Conservation (phyloP, 495 filamentous ascomycete genomes). For the Tuber umbilicatum region DNA sequence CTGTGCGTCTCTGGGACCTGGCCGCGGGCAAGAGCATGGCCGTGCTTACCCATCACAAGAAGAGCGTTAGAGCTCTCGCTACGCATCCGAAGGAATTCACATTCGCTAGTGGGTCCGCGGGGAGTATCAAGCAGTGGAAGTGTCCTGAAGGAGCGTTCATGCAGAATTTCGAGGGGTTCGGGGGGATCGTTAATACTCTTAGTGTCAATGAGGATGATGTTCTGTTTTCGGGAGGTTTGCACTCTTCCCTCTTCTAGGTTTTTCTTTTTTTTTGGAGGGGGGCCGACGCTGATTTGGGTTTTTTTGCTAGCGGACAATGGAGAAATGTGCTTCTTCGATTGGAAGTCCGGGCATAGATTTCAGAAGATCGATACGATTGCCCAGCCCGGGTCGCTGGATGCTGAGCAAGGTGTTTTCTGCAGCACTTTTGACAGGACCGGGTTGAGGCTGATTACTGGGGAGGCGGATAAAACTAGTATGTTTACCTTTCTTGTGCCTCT, state of each 20-base stretch:
- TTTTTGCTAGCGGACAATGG: slow-evolving; percentile 66
- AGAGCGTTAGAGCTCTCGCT: slow-evolving; percentile 79
- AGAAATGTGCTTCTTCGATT: slow-evolving; percentile 97
- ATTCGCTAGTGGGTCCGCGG: slow-evolving; percentile 83
- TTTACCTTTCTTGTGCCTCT: slow-evolving; percentile 11
- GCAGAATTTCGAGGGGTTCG: slow-evolving; percentile 98
- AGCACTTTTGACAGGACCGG: slow-evolving; percentile 86
- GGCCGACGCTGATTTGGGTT: slow-evolving; percentile 8
- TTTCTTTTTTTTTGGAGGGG: neutral
- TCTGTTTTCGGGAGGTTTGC: slow-evolving; percentile 71
- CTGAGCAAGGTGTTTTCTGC: slow-evolving; percentile 89
- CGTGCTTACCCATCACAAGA: slow-evolving; percentile 96
- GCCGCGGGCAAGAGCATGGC: slow-evolving; percentile 95
- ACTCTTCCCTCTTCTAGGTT: neutral
- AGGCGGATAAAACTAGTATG: slow-evolving; percentile 88
- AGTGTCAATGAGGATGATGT: slow-evolving; percentile 90
- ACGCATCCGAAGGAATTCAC: slow-evolving; percentile 92
- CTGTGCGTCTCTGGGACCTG: slow-evolving; percentile 91
- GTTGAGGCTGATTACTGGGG: slow-evolving; percentile 80
- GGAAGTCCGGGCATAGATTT: slow-evolving; percentile 91
- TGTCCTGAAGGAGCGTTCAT: slow-evolving; percentile 97
- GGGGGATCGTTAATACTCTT: slow-evolving; percentile 92
- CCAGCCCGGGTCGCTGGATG: slow-evolving; percentile 88
- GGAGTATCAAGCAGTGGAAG: slow-evolving; percentile 99
- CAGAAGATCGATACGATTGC: slow-evolving; percentile 82